Base-by-base conservation (phyloP, 257 asterid genomes). In the Apocynum venetum region DNA sequence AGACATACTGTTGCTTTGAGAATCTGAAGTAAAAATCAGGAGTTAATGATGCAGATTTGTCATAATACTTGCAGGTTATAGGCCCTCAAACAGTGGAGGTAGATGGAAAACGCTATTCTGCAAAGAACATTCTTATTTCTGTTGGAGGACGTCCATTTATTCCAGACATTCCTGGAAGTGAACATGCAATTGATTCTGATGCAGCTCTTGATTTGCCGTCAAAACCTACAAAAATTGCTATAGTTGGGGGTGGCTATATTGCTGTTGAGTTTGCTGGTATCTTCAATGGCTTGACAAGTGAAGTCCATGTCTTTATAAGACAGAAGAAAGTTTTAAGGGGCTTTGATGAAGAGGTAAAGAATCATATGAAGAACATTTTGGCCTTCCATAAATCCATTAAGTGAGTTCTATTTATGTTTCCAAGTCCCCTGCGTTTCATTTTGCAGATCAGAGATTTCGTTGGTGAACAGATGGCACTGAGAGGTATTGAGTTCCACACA, bases 201-300 rank as follows among this genome's bases (percentile, higher is more conserved):
- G 96, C 94, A 52, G 99, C 99, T 84, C 94, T 95, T 47, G 99
- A 95, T 84, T 89, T 95, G 76, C 97, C 97, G 41, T 88, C 93
- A 63, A 90, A 84, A 72, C 99, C 99, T 74, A 82, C 55, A 59
- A 95, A 91, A 83, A 89, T 95, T 80, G 99, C 99, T 63, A 95
- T 95, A 75, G 88, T 95, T 79, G 99, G 99, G 20, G 99, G 99
- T 59, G 98, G 99, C 72, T 95, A 95, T 80, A 95, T 95, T 83
- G 99, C 99, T 57, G 94, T 93, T 75, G 99, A 95, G 90, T 95
- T 95, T 88, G 99, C 98, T 80, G 98, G 99, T 77, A 96, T 96
- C 82, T 96, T 96, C 86, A 96, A 91, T 83, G 99, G 98, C 74
- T 87, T 96, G 89, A 76, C 6, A 56, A 96, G 95, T 65, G 87